phyloP scores from a whole-genome alignment of 441 rosid genomes.

The Arabidopsis hybrid region DNA sequence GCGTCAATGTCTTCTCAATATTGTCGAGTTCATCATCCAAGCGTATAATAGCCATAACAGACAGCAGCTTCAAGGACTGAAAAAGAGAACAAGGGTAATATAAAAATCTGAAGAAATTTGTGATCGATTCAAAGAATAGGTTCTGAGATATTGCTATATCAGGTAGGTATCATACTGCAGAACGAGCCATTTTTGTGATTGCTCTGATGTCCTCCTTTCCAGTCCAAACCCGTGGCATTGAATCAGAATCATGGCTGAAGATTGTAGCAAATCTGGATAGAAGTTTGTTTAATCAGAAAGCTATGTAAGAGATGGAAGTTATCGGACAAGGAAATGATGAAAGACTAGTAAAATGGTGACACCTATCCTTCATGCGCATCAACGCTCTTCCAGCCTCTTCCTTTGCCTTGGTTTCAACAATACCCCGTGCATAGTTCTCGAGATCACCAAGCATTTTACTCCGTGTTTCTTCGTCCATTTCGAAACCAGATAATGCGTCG shows the following conservation, averaged over 20 bases:
- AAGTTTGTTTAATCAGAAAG: constrained; percentile 36
- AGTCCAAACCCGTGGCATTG: constrained; percentile 99
- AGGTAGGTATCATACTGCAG: constrained; percentile 66
- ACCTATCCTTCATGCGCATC: constrained; percentile 97
- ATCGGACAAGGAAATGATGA: background rate
- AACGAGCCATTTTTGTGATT: constrained; percentile 92
- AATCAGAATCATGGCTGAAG: constrained; percentile 95
- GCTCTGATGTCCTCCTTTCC: constrained; percentile 98
- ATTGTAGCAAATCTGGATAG: constrained; percentile 78
- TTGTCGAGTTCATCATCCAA: constrained; percentile 77
- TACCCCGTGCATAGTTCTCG: constrained; percentile 67
- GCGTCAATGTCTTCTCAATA: constrained; percentile 67
- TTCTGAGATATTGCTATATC: constrained; percentile 33
- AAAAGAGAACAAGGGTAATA: constrained; percentile 37
- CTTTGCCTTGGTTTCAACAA: constrained; percentile 90
- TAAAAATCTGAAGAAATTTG: constrained; percentile 32
- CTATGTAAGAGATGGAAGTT: constrained; percentile 14
- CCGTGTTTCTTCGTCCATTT: constrained; percentile 73
- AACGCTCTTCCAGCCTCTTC: constrained; percentile 94
- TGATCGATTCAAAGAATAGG: background rate
- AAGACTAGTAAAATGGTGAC: constrained; percentile 29
- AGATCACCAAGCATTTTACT: constrained; percentile 67
- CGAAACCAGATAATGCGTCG: constrained; percentile 76
- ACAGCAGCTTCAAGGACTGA: constrained; percentile 87
- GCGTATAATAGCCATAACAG: constrained; percentile 87